phyloP scores from a whole-genome alignment of 179 eudicot genomes.

The Silene noctiflora region DNA sequence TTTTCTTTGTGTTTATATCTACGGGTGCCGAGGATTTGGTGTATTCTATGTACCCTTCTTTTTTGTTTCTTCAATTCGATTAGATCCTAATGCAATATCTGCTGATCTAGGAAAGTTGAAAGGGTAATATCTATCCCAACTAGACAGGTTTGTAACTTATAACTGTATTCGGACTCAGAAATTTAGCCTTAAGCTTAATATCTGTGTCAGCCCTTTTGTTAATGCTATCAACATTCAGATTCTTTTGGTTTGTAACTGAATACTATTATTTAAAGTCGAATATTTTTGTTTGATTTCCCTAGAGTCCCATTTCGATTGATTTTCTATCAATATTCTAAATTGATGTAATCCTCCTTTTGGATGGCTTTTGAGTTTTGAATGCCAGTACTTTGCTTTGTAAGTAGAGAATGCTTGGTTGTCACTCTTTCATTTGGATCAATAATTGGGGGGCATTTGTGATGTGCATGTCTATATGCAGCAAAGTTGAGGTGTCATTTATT shows the following conservation, averaged over 20 bases:
- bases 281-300: background rate
- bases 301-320: background rate
- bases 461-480: slow-evolving; percentile 11
- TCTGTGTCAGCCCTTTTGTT: slow-evolving; percentile 3
- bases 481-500: slow-evolving; percentile 2
- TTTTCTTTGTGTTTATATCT: slow-evolving; percentile 33
- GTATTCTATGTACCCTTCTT: slow-evolving; percentile 37
- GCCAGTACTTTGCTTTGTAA: background rate
- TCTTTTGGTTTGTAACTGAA: slow-evolving; percentile 19
- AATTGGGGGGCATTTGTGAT: slow-evolving; percentile 17
- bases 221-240: slow-evolving; percentile 7
- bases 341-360: too few relatives aligned
- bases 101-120: slow-evolving; percentile 41
- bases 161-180: slow-evolving; percentile 26
- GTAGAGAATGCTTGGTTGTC: background rate
- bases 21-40: slow-evolving; percentile 48
- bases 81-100: slow-evolving; percentile 39
- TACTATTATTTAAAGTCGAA: background rate
- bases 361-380: background rate
- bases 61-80: slow-evolving; percentile 28
- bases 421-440: slow-evolving; percentile 16
- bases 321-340: too few relatives aligned
- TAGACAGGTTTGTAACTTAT: slow-evolving; percentile 56
- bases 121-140: slow-evolving; percentile 31
- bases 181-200: slow-evolving; percentile 22